Percentiles rank a stretch among this genome's conserved stretches.
phyloP scores from a whole-genome alignment of 306 rosid genomes.

The Dryas drummondii region DNA sequence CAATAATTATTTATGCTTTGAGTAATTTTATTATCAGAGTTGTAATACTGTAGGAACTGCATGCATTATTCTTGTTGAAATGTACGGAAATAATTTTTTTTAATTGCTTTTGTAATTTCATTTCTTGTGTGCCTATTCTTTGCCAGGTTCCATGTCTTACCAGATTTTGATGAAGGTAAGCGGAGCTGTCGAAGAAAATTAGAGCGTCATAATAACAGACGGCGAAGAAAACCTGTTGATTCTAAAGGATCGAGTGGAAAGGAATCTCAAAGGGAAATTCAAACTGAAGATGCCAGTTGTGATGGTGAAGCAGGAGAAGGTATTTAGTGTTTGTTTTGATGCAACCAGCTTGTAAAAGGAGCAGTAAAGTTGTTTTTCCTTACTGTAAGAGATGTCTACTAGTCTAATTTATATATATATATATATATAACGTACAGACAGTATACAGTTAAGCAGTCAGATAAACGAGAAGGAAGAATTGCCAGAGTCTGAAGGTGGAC shows the following conservation, averaged over 20 bases:
- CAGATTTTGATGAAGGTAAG: conserved; percentile 95
- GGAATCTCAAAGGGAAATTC: conserved; percentile 51
- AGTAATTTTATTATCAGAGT: neutral
- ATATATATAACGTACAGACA: conserved; percentile 44
- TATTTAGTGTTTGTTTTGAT: conserved; percentile 17
- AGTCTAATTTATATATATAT: conserved; percentile 13
- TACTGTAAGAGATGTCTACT: conserved; percentile 20
- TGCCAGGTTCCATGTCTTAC: conserved; percentile 74
- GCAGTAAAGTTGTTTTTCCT: conserved; percentile 11
- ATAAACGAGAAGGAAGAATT: conserved; percentile 43
- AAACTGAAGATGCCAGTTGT: conserved; percentile 42
- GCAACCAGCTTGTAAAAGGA: neutral
- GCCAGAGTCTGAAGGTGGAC: conserved; percentile 60
- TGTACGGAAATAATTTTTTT: neutral
- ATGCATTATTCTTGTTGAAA: neutral
- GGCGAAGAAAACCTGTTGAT: conserved; percentile 70
- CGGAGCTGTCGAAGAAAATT: conserved; percentile 93
- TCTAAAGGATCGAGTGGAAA: conserved; percentile 33
- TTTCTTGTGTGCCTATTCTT: conserved; percentile 21
- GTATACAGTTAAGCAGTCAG: conserved; percentile 47
- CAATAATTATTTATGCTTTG: neutral
- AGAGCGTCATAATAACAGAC: conserved; percentile 87
- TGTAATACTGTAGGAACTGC: neutral
- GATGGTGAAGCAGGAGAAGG: conserved; percentile 64
- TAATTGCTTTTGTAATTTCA: neutral